These are phyloP conservation scores for Penicillium expansum DNA, from an alignment of 2,329 filamentous ascomycete species.

Conservation along the genomic window DNA sequence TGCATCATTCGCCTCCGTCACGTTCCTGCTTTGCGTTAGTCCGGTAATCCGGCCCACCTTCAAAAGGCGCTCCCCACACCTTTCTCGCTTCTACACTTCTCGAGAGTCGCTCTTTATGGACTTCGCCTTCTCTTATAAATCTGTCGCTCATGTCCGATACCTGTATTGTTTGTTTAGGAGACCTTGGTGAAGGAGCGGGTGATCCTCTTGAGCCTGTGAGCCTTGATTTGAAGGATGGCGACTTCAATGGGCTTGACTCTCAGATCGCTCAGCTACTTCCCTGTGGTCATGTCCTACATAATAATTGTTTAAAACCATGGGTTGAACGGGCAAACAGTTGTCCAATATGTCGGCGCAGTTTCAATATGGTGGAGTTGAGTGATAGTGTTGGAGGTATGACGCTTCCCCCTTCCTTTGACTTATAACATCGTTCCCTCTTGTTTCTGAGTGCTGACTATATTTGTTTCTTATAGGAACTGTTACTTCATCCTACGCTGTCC, in stretches of 20 bases:
- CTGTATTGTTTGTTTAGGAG: constrained; percentile 70
- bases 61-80: constrained; percentile 40
- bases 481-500: constrained; percentile 56
- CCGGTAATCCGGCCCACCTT: constrained; percentile 37
- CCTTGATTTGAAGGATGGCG: constrained; percentile 36
- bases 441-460: constrained; percentile 8
- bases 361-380: constrained; percentile 85
- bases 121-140: constrained; percentile 21
- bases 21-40: constrained; percentile 45
- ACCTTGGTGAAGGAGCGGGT: constrained; percentile 60
- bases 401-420: constrained; percentile 10
- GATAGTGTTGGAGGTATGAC: constrained; percentile 73
- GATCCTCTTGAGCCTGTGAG: constrained; percentile 46
- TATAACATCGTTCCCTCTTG: constrained; percentile 7
- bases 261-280: constrained; percentile 64
- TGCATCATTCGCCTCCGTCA: constrained; percentile 32
- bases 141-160: constrained; percentile 59
- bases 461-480: constrained; percentile 49
- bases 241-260: constrained; percentile 33
- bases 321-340: constrained; percentile 96
- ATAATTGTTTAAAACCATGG: constrained; percentile 91
- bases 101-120: constrained; percentile 25
- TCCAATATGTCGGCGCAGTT: constrained; percentile 88
- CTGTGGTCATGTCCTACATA: constrained; percentile 89
- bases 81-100: constrained; percentile 26